Evolutionary conservation across 2,329 filamentous ascomycete species (phyloP), one percentile per base, ranked within the genome.

Genomic region (Elsinoe batatas): DNA sequence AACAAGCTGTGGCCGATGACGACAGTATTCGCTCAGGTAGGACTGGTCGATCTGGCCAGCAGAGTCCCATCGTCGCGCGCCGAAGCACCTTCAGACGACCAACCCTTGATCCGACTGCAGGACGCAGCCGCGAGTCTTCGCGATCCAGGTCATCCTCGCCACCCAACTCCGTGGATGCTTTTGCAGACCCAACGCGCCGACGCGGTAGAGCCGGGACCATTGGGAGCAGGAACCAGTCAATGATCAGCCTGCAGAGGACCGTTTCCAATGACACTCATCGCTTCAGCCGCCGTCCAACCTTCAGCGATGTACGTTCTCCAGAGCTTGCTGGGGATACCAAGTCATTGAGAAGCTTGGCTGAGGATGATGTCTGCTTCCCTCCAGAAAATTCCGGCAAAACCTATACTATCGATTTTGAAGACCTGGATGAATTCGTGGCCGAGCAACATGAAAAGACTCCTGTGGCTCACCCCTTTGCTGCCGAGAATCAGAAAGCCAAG

Each of bases 131-230:
- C 63, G 70, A 64, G 1, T 64, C 63, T 18, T 65, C 63, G 8
- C 78, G 78, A 18, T 81, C 80, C 47, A 80, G 88, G 56, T 89
- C 88, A 1, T 75, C 81, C 1, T 97, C 93, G 5, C 91, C 91
- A 10, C 93, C 93, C 6, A 98, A 96, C 70, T 98, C 93, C 0
- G 90, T 98, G 53, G 95, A 97, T 69, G 93, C 93, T 3, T 98
- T 98, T 70, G 93, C 93, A 15, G 88, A 93, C 65, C 88, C 88
- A 56, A 85, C 89, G 51, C 87, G 89, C 58, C 85, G 91, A 58
- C 88, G 91, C 67, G 47, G 47, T 35, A 86, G 91, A 42, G 78
- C 82, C 47, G 79, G 81, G 50, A 86, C 83, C 3, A 68, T 81
- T 59, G 88, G 83, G 58, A 85, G 81, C 67, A 73, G 75, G 61